These are phyloP conservation scores for Microglena sp. DNA, from an alignment of 139 green algal genomes.

Conservation along the genomic window DNA sequence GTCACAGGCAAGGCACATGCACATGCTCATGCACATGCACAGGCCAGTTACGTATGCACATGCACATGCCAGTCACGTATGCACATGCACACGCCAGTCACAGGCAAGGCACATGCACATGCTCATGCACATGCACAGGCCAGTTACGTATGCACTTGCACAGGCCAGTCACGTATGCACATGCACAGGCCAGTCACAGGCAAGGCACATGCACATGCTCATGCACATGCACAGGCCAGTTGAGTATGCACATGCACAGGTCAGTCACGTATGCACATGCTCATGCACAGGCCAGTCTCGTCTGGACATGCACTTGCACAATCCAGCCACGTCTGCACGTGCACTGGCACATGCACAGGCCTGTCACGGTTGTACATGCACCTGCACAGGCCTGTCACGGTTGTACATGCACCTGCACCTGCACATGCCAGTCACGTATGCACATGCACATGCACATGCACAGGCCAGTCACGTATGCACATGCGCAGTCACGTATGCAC, in stretches of 20 bases:
- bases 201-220: constrained; percentile 1
- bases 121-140: neutral
- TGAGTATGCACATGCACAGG: neutral
- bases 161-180: neutral
- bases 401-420: neutral
- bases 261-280: neutral
- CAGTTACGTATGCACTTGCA: constrained; percentile 6
- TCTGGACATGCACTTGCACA: neutral
- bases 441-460: neutral
- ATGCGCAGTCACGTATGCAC: neutral
- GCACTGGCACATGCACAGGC: neutral
- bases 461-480: neutral
- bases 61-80: constrained; percentile 6
- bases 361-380: neutral
- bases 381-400: neutral
- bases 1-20: neutral
- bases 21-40: neutral
- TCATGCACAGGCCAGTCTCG: neutral
- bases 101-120: neutral
- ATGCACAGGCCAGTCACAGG: neutral
- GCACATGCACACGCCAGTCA: constrained; percentile 1
- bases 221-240: neutral
- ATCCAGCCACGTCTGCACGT: neutral
- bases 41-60: constrained; percentile 4
- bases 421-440: neutral